These are phyloP conservation scores for Trametes pubescens DNA, from an alignment of 1,284 basidiomycete genomes.

Conservation along the genomic window DNA sequence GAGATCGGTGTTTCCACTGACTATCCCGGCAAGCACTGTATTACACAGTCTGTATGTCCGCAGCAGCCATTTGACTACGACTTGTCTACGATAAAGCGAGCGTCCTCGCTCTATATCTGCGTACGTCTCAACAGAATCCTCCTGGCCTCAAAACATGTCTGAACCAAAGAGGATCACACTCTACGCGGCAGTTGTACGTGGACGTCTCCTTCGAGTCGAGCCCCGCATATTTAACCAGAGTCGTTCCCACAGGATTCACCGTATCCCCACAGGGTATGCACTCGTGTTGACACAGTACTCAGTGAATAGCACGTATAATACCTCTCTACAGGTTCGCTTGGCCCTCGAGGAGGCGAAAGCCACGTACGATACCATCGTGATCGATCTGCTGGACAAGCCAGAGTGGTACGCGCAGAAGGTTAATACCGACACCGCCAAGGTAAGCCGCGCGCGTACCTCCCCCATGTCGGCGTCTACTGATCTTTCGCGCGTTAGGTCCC, in stretches of 20 bases:
- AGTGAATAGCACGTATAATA: neutral
- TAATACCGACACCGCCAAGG: conserved; percentile 64
- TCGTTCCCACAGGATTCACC: neutral
- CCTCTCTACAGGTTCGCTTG: neutral
- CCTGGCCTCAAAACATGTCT: neutral
- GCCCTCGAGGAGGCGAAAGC: conserved; percentile 64
- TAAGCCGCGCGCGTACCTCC: conserved; percentile 27
- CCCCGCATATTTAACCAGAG: neutral
- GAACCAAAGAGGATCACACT: neutral
- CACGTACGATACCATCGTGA: conserved; percentile 56
- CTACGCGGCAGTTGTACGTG: neutral
- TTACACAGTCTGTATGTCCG: too few species aligned
- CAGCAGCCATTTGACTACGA: too few species aligned
- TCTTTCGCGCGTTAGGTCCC: conserved; percentile 47
- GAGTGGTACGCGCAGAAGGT: conserved; percentile 68
- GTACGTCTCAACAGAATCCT: too few species aligned
- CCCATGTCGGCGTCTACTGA: conserved; percentile 14
- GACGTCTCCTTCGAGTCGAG: neutral
- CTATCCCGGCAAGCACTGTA: too few species aligned
- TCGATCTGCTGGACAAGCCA: conserved; percentile 70
- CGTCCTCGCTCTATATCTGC: too few species aligned
- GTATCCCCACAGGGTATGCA: neutral
- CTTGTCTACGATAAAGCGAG: too few species aligned
- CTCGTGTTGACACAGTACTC: neutral
- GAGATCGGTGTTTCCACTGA: too few species aligned